phyloP scores from a whole-genome alignment of 2,329 filamentous ascomycete genomes.

The Colletotrichum sansevieriae region DNA sequence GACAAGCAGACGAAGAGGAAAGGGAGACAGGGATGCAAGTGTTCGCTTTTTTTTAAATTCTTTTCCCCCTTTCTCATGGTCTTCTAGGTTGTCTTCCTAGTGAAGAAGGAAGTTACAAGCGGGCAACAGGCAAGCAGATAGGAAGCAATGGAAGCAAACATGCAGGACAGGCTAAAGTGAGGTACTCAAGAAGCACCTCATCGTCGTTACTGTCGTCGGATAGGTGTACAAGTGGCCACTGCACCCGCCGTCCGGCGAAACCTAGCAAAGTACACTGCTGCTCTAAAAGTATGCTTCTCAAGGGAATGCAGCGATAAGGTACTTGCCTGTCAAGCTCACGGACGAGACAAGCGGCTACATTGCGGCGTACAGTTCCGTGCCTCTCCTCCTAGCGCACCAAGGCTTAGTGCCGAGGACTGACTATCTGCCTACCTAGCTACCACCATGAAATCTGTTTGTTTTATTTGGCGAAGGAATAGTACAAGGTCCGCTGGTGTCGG shows the following conservation, averaged over 20 bases:
- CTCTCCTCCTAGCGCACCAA: constrained; percentile 1
- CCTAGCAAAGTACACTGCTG: too few species aligned
- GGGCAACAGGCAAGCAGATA: constrained; percentile 22
- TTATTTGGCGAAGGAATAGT: not conserved
- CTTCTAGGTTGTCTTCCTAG: not conserved
- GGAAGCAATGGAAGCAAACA: not conserved
- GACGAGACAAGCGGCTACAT: constrained; percentile 17
- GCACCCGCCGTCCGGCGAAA: not conserved
- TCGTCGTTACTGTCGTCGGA: not conserved
- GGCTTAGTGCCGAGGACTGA: constrained; percentile 13
- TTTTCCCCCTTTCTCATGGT: not conserved
- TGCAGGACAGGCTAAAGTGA: not conserved
- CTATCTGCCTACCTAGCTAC: too few species aligned
- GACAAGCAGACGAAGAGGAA: not conserved
- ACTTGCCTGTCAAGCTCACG: not conserved
- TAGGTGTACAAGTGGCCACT: not conserved
- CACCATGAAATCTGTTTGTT: not conserved
- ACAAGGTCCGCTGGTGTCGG: constrained; percentile 3
- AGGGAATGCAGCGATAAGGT: not conserved
- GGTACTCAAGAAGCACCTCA: too few species aligned
- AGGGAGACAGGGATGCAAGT: constrained; percentile 8
- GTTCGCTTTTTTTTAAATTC: constrained; percentile 5
- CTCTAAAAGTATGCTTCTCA: not conserved
- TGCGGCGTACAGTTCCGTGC: constrained; percentile 15
- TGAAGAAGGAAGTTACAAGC: constrained; percentile 7